These are phyloP conservation scores for Diaporthe australafricana DNA, from an alignment of 2,329 filamentous ascomycete species.

Conservation along the genomic window DNA sequence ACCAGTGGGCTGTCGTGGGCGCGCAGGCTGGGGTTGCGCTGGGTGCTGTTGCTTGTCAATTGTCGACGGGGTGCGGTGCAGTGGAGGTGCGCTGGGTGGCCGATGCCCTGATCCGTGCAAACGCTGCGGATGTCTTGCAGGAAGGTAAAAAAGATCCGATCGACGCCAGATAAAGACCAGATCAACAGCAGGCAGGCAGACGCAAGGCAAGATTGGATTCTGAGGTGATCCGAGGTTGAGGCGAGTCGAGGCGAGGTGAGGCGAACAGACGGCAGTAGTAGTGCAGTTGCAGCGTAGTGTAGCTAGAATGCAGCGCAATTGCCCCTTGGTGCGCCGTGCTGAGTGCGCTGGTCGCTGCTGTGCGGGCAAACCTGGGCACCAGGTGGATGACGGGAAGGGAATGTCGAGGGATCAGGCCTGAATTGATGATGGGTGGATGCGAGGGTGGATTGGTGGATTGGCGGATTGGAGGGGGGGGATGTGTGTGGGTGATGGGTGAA, in stretches of 20 bases:
- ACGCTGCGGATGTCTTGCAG: slow-evolving; percentile 30
- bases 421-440: slow-evolving; percentile 15
- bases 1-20: background rate
- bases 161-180: slow-evolving; percentile 19
- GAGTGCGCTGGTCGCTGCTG: background rate
- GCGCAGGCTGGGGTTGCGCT: background rate
- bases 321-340: slow-evolving; percentile 24
- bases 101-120: slow-evolving; percentile 23
- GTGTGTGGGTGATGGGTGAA: no score
- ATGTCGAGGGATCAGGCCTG: slow-evolving; percentile 30
- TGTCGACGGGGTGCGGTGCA: background rate
- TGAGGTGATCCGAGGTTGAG: slow-evolving; percentile 16
- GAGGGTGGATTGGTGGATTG: slow-evolving; percentile 11
- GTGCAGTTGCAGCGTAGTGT: slow-evolving; percentile 9
- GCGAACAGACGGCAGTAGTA: slow-evolving; percentile 13
- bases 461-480: slow-evolving; percentile 9
- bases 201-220: slow-evolving; percentile 32
- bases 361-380: background rate
- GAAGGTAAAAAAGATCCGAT: slow-evolving; percentile 19
- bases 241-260: slow-evolving; percentile 15
- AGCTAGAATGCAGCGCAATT: background rate
- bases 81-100: background rate
- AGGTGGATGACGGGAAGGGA: slow-evolving; percentile 16
- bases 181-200: slow-evolving; percentile 27
- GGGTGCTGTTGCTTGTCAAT: slow-evolving; percentile 10